phyloP scores from a whole-genome alignment of 768 basidiomycete species.

The Trametes cinnabarina region DNA sequence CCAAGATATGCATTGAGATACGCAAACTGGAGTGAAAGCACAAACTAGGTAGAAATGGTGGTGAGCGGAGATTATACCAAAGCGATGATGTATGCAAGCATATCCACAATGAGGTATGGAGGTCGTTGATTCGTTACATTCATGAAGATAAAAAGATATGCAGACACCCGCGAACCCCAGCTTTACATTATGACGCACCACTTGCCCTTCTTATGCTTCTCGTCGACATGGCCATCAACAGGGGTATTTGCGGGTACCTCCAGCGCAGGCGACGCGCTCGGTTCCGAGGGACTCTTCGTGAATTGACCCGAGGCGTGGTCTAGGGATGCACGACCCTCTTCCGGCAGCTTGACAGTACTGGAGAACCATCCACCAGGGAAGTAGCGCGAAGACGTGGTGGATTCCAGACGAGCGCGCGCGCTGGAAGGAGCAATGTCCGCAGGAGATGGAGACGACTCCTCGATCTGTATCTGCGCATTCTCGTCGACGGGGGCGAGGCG shows the following conservation, averaged over 20 bases:
- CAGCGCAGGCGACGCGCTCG: constrained; percentile 8
- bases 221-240: constrained; percentile 17
- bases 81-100: constrained; percentile 13
- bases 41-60: constrained; percentile 6
- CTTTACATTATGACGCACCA: constrained; percentile 32
- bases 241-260: constrained; percentile 24
- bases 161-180: background rate
- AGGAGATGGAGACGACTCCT: constrained; percentile 12
- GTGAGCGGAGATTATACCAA: constrained; percentile 18
- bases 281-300: constrained; percentile 15
- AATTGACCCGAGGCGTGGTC: constrained; percentile 54
- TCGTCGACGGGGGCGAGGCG: constrained; percentile 26
- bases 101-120: constrained; percentile 12
- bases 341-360: constrained; percentile 36
- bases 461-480: constrained; percentile 21
- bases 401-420: constrained; percentile 43
- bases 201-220: constrained; percentile 24
- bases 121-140: constrained; percentile 20
- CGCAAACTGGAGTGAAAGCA: constrained; percentile 1
- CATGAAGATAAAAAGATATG: constrained; percentile 13
- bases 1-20: constrained; percentile 7
- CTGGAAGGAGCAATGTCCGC: constrained; percentile 15
- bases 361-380: constrained; percentile 56
- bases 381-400: constrained; percentile 53
- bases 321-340: constrained; percentile 45